These are phyloP conservation scores for Paramecium biaurelia DNA, from an alignment of 73 alveolate genomes.

Conservation along the genomic window DNA sequence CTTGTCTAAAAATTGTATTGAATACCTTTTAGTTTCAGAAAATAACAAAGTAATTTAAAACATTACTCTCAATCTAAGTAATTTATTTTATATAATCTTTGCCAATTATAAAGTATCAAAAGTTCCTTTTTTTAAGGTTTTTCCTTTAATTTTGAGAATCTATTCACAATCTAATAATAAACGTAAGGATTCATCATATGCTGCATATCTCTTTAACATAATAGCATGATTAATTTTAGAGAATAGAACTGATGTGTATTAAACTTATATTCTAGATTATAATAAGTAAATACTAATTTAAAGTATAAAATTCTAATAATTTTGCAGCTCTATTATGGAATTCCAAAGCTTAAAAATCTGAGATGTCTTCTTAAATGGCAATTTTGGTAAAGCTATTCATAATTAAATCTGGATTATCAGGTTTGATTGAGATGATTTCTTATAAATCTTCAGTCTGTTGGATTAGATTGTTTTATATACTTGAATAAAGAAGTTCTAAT, in stretches of 20 bases:
- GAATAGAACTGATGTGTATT: conserved; percentile 17
- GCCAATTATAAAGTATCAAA: neutral
- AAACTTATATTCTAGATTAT: neutral
- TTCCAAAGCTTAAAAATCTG: neutral
- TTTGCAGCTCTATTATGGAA: conserved; percentile 10
- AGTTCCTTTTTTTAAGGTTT: conserved; percentile 21
- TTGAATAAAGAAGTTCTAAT: neutral
- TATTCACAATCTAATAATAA: conserved; percentile 20
- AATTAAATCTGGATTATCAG: neutral
- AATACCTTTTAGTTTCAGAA: conserved; percentile 33
- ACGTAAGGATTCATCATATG: neutral
- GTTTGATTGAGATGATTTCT: conserved; percentile 8
- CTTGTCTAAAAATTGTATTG: neutral
- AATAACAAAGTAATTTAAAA: conserved; percentile 2
- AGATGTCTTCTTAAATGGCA: neutral
- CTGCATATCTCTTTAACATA: neutral
- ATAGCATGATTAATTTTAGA: conserved; percentile 37
- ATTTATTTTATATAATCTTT: neutral
- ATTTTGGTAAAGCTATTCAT: neutral
- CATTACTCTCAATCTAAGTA: neutral
- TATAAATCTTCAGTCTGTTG: conserved; percentile 15
- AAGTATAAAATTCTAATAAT: conserved; percentile 23
- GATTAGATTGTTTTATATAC: neutral
- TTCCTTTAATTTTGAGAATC: conserved; percentile 29
- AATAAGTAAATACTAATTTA: neutral